Conservation (phyloP, 345 rosid species). For the Acer yangbiense region DNA sequence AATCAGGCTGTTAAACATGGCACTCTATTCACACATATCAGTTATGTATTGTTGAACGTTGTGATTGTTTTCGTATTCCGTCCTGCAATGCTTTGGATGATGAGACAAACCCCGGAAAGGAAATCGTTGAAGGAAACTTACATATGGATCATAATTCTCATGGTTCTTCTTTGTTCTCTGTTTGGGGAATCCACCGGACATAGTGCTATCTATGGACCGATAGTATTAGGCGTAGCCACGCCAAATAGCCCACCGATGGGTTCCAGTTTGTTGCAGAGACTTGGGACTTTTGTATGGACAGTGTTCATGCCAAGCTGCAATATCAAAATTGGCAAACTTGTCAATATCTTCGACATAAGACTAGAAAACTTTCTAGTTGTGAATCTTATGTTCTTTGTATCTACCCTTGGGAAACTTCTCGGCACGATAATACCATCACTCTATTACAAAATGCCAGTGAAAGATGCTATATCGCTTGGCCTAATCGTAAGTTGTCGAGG, state of each 20-base stretch:
- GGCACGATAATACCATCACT: background rate
- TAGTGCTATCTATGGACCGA: background rate
- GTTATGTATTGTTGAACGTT: background rate
- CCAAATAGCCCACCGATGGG: background rate
- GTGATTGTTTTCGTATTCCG: constrained; percentile 16
- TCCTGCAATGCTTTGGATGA: constrained; percentile 46
- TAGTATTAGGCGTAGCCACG: background rate
- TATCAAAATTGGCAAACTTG: background rate
- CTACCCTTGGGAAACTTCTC: background rate
- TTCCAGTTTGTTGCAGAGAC: background rate
- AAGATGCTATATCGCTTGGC: background rate
- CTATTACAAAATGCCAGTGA: background rate
- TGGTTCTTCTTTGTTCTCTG: constrained; percentile 15
- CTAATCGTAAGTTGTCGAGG: background rate
- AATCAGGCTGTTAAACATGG: background rate
- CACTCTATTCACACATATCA: background rate
- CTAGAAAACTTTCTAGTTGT: background rate
- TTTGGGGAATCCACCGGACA: constrained; percentile 30
- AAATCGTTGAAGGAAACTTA: constrained; percentile 31
- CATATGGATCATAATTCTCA: constrained; percentile 24
- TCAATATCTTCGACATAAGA: background rate
- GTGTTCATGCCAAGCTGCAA: background rate
- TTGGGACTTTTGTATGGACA: background rate
- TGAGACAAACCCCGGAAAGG: constrained; percentile 42
- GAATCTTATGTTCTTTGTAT: background rate